Base-by-base conservation (phyloP, 345 rosid genomes). In the Orychophragmus violaceus region DNA sequence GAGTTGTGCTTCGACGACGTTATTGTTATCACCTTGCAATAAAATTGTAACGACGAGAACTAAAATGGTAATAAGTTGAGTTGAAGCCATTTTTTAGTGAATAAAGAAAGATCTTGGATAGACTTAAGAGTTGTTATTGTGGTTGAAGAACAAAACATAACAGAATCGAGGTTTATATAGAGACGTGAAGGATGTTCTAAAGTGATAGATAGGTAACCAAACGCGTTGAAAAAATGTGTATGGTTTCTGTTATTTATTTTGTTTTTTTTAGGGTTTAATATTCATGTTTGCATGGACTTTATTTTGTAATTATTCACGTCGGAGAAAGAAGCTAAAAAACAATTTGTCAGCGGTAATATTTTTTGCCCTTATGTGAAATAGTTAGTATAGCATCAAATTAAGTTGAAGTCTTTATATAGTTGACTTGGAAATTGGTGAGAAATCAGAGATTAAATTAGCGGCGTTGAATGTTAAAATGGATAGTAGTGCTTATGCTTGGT, bases 1-100 rank as follows among this genome's bases (percentile, higher is more conserved):
- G 51, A 93, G 98, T 65, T 93, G 96, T 68, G 94, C 96, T 49
- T 62, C 68, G 1, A 79, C 77, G 14, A 51, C 23, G 46, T 54
- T 50, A 32, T 25, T 51, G 75, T 76, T 51, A 36, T 75, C 63
- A 14, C 76, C 23, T 50, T 72, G 37, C n/a, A 77, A 24, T 53
- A 61, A n/a, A 53, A 67, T 58, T 44, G 70, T 69, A n/a, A 81
- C 25, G 44, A 52, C 33, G 5, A 83, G 66, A 76, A 70, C 74
- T 52, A 83, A 52, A 66, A 76, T 57, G 10, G 74, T 6, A 53
- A 65, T 30, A 53, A 59, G 14, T 18, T 49, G 50, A 13, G 41
- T 16, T 50, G 72, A 66, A 63, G 81, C 74, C 81, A 81, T 78
- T 3, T 17, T 10, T 41, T n/a, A 37, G 65, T 19, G 54, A 29